Conservation (phyloP, 2,329 filamentous ascomycete genomes). For the Xylaria hypoxylon region DNA sequence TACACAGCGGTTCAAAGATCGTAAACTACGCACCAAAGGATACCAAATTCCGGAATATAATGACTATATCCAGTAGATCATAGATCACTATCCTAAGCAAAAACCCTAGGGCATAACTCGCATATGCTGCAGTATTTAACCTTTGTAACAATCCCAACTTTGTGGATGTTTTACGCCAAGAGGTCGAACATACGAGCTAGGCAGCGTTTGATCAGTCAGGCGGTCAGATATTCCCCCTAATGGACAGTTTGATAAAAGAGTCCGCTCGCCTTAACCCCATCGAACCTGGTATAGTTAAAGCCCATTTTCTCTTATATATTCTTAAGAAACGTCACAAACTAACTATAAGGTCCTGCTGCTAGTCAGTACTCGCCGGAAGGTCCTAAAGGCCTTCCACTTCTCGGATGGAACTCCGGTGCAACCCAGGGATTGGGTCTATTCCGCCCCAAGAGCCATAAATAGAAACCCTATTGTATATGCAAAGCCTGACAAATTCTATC, state of each 20-base stretch:
- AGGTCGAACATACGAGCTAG: background rate
- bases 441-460: background rate
- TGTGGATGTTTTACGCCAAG: background rate
- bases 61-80: background rate
- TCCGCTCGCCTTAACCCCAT: background rate
- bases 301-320: too few species aligned
- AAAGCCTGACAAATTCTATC: background rate
- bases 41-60: background rate
- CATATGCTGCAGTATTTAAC: background rate
- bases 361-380: background rate
- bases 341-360: too few species aligned
- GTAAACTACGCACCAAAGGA: background rate
- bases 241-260: background rate
- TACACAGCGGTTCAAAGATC: background rate
- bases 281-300: background rate
- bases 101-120: background rate
- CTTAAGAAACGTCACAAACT: too few species aligned
- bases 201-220: background rate
- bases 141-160: background rate
- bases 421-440: background rate
- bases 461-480: background rate
- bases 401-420: background rate
- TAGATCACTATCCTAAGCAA: background rate
- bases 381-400: background rate
- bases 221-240: slow-evolving; percentile 1